Percentiles rank a stretch among this genome's conserved stretches.
These are phyloP conservation scores for Penicillium janthinellum DNA, from an alignment of 2,329 filamentous ascomycete genomes.

Conservation along the genomic window DNA sequence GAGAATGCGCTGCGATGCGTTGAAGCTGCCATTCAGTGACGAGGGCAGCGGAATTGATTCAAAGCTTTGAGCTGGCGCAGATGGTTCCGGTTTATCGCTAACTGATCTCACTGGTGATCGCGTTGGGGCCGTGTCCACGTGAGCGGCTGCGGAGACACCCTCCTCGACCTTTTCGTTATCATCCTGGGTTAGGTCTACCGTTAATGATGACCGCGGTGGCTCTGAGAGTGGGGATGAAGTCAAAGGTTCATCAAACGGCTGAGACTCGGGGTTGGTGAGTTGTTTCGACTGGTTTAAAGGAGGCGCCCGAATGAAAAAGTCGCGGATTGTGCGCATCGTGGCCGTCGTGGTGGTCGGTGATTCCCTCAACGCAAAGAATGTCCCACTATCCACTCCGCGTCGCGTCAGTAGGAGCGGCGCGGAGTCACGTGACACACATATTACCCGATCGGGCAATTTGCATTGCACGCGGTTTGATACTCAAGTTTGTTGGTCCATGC, in stretches of 20 bases:
- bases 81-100: conserved; percentile 10
- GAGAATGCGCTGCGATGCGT: conserved; percentile 54
- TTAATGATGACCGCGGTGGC: conserved; percentile 30
- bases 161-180: neutral
- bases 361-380: neutral
- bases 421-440: conserved; percentile 19
- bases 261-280: neutral
- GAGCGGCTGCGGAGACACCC: neutral
- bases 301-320: conserved; percentile 51
- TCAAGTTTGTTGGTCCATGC: neutral
- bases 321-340: conserved; percentile 41
- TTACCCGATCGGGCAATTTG: conserved; percentile 3
- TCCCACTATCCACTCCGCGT: conserved; percentile 11
- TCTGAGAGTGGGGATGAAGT: conserved; percentile 23
- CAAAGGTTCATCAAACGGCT: neutral
- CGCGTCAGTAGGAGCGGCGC: conserved; percentile 13
- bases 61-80: conserved; percentile 20
- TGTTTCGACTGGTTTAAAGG: neutral
- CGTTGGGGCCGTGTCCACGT: neutral
- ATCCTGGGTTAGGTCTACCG: conserved; percentile 26
- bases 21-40: conserved; percentile 27
- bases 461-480: neutral
- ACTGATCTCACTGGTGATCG: neutral
- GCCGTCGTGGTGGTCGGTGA: conserved; percentile 18
- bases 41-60: conserved; percentile 17